phyloP scores from a whole-genome alignment of 2,329 filamentous ascomycete genomes.

The Botrytis pseudocinerea region DNA sequence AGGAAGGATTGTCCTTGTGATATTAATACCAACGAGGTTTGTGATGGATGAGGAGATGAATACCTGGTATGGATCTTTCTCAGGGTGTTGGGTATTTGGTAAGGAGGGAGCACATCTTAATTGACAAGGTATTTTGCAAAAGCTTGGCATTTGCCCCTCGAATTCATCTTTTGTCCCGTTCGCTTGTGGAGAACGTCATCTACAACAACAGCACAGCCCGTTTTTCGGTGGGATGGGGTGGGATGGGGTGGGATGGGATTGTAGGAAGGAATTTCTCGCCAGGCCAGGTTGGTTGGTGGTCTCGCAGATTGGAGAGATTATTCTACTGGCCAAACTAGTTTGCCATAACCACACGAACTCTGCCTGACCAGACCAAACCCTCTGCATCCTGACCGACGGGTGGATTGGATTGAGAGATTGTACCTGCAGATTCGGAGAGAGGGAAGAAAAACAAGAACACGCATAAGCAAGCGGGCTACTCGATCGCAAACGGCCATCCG shows the following conservation, averaged over 20 bases:
- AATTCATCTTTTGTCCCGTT: neutral
- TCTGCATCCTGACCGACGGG: neutral
- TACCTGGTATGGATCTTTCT: neutral
- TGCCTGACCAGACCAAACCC: neutral
- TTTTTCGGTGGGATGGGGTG: neutral
- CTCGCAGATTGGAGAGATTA: neutral
- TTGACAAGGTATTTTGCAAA: neutral
- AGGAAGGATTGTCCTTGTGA: slow-evolving; percentile 11
- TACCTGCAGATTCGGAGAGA: neutral
- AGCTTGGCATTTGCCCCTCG: slow-evolving; percentile 4
- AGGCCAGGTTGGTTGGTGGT: neutral
- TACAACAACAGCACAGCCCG: neutral
- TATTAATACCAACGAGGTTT: neutral
- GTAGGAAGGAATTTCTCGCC: neutral
- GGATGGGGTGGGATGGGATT: neutral
- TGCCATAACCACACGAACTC: neutral
- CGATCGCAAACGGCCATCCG: neutral
- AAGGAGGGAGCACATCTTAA: neutral
- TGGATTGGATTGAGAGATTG: neutral
- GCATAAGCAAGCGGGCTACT: neutral
- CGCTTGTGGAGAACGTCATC: slow-evolving; percentile 12
- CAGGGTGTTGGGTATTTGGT: neutral
- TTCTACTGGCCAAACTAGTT: neutral
- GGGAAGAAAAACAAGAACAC: neutral
- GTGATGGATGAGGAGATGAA: neutral